Conservation (phyloP, 2,329 filamentous ascomycete species). For the Microsporum audouinii region DNA sequence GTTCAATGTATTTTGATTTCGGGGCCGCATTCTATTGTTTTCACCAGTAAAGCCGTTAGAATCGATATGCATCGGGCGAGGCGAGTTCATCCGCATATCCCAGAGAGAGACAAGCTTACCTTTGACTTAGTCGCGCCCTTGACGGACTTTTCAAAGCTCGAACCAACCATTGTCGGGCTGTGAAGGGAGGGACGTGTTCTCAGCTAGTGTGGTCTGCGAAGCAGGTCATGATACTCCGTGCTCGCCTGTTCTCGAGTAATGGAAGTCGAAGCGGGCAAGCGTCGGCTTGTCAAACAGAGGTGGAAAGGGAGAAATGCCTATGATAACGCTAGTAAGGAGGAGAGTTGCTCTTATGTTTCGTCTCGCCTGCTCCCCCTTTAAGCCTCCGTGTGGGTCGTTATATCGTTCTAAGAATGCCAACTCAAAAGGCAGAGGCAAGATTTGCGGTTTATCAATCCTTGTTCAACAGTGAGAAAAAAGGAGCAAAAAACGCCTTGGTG, state of each 20-base stretch:
- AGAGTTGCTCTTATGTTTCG: background rate
- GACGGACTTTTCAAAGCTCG: conserved; percentile 94
- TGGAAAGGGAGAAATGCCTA: background rate
- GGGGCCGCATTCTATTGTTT: conserved; percentile 67
- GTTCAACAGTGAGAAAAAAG: background rate
- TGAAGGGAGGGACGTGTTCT: background rate
- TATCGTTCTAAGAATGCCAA: background rate
- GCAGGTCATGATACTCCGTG: background rate
- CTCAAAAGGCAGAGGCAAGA: background rate
- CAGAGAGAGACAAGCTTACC: conserved; percentile 38
- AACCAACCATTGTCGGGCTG: conserved; percentile 42
- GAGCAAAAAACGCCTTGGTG: background rate
- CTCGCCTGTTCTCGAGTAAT: background rate
- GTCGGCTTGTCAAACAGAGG: background rate
- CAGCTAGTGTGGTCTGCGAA: background rate
- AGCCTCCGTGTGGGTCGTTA: background rate
- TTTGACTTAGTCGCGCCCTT: conserved; percentile 98
- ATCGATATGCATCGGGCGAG: no score
- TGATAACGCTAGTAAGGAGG: background rate
- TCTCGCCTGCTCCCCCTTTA: background rate
- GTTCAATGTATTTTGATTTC: conserved; percentile 98
- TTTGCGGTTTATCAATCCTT: background rate
- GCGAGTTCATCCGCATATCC: background rate
- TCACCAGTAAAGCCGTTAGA: background rate
- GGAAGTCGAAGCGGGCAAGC: background rate